Evolutionary conservation across 140 eudicot genomes (phyloP).

Genomic region (Anethum foeniculum): DNA sequence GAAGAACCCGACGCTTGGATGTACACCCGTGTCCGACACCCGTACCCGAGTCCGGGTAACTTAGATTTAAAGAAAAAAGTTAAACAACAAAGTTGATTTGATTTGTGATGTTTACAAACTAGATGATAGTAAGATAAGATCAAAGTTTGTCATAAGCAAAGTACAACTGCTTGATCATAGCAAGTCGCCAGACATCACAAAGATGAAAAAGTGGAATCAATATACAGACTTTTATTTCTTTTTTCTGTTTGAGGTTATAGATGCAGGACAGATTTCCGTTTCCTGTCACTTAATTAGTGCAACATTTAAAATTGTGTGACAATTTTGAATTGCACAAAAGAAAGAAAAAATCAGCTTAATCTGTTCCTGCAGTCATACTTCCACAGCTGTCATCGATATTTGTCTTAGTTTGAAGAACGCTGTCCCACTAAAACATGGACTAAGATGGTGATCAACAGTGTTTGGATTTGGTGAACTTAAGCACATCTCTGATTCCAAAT

Average conservation of each 20-base stretch:
- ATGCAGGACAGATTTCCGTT: too few relatives aligned
- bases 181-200: neutral
- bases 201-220: neutral
- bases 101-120: neutral
- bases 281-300: neutral
- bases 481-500: neutral
- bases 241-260: neutral
- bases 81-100: neutral
- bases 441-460: neutral
- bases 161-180: neutral
- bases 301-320: neutral
- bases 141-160: neutral
- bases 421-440: neutral
- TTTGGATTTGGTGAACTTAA: neutral
- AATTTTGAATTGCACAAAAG: neutral
- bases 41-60: too few relatives aligned
- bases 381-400: neutral
- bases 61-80: neutral
- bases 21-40: too few relatives aligned
- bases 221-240: neutral
- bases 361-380: neutral
- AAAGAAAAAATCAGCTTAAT: neutral
- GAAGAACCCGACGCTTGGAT: too few relatives aligned
- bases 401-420: neutral
- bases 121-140: too few relatives aligned